Percentiles rank a stretch among this genome's conserved stretches.
Conservation (phyloP, 805 yeast genomes). For the Suhomyces kilbournensis region DNA sequence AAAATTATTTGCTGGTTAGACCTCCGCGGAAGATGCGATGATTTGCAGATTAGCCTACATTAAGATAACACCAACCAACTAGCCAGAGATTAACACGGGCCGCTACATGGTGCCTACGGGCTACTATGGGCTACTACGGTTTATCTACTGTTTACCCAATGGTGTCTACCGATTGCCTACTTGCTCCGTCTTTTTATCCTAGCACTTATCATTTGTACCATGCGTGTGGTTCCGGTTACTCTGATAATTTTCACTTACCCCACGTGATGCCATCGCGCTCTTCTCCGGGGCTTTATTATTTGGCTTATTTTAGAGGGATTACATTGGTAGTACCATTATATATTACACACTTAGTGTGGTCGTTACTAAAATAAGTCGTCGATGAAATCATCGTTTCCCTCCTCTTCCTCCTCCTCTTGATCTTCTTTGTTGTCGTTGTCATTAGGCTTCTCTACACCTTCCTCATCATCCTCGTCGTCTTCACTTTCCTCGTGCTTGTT, state of each 20-base stretch:
- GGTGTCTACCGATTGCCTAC: neutral
- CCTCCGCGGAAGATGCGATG: slow-evolving; percentile 3
- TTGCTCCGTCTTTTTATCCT: neutral
- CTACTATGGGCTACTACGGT: too few species aligned
- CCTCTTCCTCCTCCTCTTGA: slow-evolving; percentile 20
- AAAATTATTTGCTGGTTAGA: slow-evolving; percentile 5
- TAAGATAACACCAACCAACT: too few species aligned
- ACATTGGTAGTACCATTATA: neutral
- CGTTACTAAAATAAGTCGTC: slow-evolving; percentile 33
- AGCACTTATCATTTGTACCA: neutral
- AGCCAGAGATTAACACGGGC: neutral
- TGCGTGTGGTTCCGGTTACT: too few species aligned
- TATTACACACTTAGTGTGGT: neutral
- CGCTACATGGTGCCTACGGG: too few species aligned
- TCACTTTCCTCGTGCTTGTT: slow-evolving; percentile 1
- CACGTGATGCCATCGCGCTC: neutral
- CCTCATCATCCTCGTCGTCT: slow-evolving; percentile 12
- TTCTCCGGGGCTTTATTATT: neutral
- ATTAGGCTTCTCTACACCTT: slow-evolving; percentile 19
- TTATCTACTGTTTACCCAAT: too few species aligned
- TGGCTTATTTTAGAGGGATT: too few species aligned
- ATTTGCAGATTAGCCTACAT: neutral
- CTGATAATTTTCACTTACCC: neutral
- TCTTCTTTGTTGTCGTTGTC: slow-evolving; percentile 22
- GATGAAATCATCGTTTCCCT: slow-evolving; percentile 30